These are phyloP conservation scores for Geotrichum phurueaensis DNA, from an alignment of 1,139 yeast species.

Conservation along the genomic window DNA sequence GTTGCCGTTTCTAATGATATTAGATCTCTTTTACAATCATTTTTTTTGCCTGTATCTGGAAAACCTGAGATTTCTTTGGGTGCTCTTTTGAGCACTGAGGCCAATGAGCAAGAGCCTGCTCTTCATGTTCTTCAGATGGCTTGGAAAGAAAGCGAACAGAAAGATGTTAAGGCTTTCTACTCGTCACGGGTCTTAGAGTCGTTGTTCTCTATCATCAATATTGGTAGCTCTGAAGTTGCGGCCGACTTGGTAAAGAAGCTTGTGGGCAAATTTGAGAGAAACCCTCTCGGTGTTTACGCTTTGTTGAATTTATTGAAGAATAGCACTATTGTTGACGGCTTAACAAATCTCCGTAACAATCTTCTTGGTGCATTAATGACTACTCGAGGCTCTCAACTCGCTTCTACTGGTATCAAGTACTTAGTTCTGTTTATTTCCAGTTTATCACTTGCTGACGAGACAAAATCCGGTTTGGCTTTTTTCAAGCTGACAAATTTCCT, in stretches of 20 bases:
- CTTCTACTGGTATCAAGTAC: constrained; percentile 6
- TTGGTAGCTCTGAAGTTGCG: constrained; percentile 4
- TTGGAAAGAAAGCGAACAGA: constrained; percentile 4
- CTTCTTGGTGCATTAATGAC: constrained; percentile 12
- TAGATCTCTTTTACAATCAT: not conserved
- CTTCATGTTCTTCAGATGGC: not conserved
- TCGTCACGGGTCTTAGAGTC: constrained; percentile 8
- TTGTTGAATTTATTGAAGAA: constrained; percentile 10
- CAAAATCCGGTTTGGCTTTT: constrained; percentile 12
- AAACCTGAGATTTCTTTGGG: constrained; percentile 3
- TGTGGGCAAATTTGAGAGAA: constrained; percentile 6
- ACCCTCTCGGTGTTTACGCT: constrained; percentile 8
- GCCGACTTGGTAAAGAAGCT: constrained; percentile 8
- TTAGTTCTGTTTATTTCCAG: constrained; percentile 11
- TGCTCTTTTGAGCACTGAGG: not conserved
- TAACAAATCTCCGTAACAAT: constrained; percentile 10
- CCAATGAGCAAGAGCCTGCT: not conserved
- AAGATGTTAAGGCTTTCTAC: constrained; percentile 9
- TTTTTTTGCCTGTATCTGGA: constrained; percentile 1
- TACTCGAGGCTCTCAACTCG: constrained; percentile 8
- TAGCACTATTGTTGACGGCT: constrained; percentile 5
- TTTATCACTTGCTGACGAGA: constrained; percentile 2
- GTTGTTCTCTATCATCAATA: constrained; percentile 1
- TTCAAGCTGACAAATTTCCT: constrained; percentile 16
- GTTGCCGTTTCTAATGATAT: constrained; percentile 9